phyloP scores from a whole-genome alignment of 2,329 filamentous ascomycete genomes.

The Dothideomycetes sp. region DNA sequence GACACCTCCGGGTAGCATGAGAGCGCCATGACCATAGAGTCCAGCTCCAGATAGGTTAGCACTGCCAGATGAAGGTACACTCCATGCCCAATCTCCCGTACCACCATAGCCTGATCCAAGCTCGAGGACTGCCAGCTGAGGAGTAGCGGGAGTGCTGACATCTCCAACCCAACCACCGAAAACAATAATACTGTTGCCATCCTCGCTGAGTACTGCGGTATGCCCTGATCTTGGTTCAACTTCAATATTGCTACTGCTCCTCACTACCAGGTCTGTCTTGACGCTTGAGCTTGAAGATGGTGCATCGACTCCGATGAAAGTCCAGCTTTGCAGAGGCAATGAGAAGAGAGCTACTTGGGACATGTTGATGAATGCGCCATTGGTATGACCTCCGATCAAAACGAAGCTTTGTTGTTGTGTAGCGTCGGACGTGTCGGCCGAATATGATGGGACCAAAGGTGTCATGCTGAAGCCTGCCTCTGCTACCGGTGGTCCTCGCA shows the following conservation, averaged over 20 bases:
- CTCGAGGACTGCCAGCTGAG: slow-evolving; percentile 68
- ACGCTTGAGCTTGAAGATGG: slow-evolving; percentile 40
- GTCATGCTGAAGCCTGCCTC: slow-evolving; percentile 85
- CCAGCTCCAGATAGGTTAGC: slow-evolving; percentile 35
- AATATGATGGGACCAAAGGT: slow-evolving; percentile 56
- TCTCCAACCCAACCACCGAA: slow-evolving; percentile 91
- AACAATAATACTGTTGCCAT: slow-evolving; percentile 67
- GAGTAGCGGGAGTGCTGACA: slow-evolving; percentile 60
- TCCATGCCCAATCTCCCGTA: slow-evolving; percentile 56
- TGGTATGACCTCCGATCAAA: slow-evolving; percentile 75
- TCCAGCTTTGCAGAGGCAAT: slow-evolving; percentile 78
- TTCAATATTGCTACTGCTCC: slow-evolving; percentile 14
- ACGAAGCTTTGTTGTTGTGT: slow-evolving; percentile 62
- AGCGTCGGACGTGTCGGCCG: slow-evolving; percentile 50
- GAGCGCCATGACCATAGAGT: slow-evolving; percentile 50
- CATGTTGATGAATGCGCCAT: slow-evolving; percentile 83
- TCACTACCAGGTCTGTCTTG: slow-evolving; percentile 29
- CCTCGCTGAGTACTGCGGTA: slow-evolving; percentile 67
- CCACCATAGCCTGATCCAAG: slow-evolving; percentile 63
- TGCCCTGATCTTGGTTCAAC: slow-evolving; percentile 83
- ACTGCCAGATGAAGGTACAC: slow-evolving; percentile 42
- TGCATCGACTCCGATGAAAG: slow-evolving; percentile 58
- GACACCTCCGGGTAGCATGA: slow-evolving; percentile 49
- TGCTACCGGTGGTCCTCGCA: slow-evolving; percentile 56
- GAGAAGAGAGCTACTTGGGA: slow-evolving; percentile 80